phyloP scores from a whole-genome alignment of 495 filamentous ascomycete genomes.

The Penicillium manginii region DNA sequence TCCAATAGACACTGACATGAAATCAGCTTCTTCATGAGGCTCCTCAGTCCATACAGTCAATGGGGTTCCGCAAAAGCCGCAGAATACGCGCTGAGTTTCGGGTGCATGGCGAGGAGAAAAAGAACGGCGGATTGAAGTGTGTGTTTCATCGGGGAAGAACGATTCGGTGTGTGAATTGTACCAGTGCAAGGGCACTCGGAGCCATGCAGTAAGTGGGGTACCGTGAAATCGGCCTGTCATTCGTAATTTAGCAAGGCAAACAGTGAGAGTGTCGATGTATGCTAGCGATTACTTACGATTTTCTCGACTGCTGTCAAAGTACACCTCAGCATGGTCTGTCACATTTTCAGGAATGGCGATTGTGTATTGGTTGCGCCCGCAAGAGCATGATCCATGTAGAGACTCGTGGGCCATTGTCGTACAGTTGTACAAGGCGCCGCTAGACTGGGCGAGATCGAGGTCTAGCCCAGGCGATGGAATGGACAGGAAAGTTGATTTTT shows the following conservation, averaged over 20 bases:
- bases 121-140: conserved; percentile 66
- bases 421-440: conserved; percentile 18
- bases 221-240: conserved; percentile 64
- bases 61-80: conserved; percentile 86
- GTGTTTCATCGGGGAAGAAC: conserved; percentile 78
- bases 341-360: conserved; percentile 65
- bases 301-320: conserved; percentile 67
- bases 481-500: neutral
- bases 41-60: conserved; percentile 79
- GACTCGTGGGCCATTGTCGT: conserved; percentile 42
- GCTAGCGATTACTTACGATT: conserved; percentile 58
- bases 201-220: conserved; percentile 73
- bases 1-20: conserved; percentile 73
- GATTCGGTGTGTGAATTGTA: conserved; percentile 72
- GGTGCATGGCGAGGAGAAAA: conserved; percentile 66
- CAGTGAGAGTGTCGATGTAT: conserved; percentile 3
- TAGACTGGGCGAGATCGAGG: neutral
- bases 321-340: conserved; percentile 61
- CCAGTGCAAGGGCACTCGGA: conserved; percentile 78
- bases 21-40: conserved; percentile 68
- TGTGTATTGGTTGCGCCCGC: conserved; percentile 81
- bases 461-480: neutral
- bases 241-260: conserved; percentile 15
- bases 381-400: conserved; percentile 78
- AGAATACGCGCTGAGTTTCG: conserved; percentile 74